Evolutionary conservation across 225 moss, liverwort and hornwort species (phyloP), one percentile per base, ranked within the genome.

Genomic region (Antitrichia curtipendula): DNA sequence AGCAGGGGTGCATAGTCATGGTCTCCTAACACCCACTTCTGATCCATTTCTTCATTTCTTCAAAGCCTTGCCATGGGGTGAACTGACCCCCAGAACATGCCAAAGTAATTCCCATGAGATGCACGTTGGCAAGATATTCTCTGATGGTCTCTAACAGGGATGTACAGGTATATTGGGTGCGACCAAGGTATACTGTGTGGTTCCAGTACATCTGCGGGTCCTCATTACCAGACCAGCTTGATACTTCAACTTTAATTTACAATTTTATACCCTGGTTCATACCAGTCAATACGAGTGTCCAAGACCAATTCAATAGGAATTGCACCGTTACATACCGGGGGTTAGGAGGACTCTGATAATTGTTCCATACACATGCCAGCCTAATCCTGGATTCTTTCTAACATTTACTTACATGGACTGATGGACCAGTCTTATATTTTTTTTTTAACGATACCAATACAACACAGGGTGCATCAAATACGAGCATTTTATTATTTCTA

Each of bases 1-100:
- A 98, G 24, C 27, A 98, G 59, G 29, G 94, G 93, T 40, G 73
- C 53, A 60, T 91, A 98, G 87, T 97, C 90, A n/a, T 92, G 90
- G 73, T 82, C 90, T 86, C 97, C 98, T 53, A 98, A 92, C 8
- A 79, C 95, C 97, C 96, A 87, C 95, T 95, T 87, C 63, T 94
- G 50, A 98, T 96, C 83, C 93, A 98, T 56, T 93, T 91, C 92
- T 95, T 98, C 13, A 91, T 90, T 86, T 95, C 94, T 72, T 96
- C 96, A 81, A 98, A 98, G 60, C 90, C 89, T 71, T 93, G 89
- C 88, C 92, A 93, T 27, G 96, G 90, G 38, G 62, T 91, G 91
- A 96, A 97, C 98, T 97, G 60, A 28, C 54, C 88, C 18, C 81
- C 52, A 27, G 7, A 31, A 75, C 87, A 85, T 50, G 53, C 85